Conservation (phyloP, 169 alveolate species). For the Fabrea salina region DNA sequence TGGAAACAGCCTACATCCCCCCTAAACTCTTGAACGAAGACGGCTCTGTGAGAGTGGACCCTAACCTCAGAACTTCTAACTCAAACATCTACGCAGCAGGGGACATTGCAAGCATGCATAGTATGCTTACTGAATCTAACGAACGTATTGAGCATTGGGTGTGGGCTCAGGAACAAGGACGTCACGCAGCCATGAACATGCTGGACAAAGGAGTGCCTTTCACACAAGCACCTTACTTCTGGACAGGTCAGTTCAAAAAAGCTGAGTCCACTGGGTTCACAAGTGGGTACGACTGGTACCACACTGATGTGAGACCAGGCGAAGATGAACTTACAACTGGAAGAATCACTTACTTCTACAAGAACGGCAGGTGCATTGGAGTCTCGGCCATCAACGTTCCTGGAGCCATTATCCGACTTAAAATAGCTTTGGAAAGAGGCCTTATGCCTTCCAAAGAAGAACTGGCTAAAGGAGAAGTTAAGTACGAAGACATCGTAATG, state of each 20-base stretch:
- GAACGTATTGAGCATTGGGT: slow-evolving; percentile 29
- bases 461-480: background rate
- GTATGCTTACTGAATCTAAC: background rate
- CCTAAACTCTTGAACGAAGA: background rate
- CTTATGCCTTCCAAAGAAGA: slow-evolving; percentile 11
- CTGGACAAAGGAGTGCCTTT: background rate
- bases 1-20: slow-evolving; percentile 6
- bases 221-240: slow-evolving; percentile 7
- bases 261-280: background rate
- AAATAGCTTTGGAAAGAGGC: background rate
- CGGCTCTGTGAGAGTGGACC: background rate
- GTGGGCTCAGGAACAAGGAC: slow-evolving; percentile 1
- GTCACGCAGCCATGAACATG: slow-evolving; percentile 4
- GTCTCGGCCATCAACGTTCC: background rate
- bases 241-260: background rate
- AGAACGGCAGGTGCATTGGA: slow-evolving; percentile 2
- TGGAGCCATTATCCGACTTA: slow-evolving; percentile 2
- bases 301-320: background rate
- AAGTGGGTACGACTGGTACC: background rate
- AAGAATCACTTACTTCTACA: slow-evolving; percentile 9
- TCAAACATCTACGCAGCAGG: slow-evolving; percentile 25
- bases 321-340: background rate
- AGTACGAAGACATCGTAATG: background rate
- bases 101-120: slow-evolving; percentile 5
- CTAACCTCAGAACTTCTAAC: background rate